A percentile compares a stretch with the other conserved stretches of the same genome.
Evolutionary conservation across 805 yeast genomes (phyloP).

Genomic region (Candida vaughaniae): DNA sequence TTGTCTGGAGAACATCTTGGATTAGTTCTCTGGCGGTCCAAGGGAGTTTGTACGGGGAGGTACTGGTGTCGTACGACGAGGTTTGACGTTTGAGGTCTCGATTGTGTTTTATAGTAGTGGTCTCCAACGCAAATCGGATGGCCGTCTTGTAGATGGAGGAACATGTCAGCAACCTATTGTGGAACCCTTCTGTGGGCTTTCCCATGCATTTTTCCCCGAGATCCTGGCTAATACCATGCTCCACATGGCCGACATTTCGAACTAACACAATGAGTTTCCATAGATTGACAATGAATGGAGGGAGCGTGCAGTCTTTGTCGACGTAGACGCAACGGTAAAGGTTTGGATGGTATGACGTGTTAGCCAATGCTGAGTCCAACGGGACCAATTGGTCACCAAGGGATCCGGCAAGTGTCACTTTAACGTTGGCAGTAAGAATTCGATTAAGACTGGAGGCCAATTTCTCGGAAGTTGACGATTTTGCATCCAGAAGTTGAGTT

Average conservation of each 20-base stretch:
- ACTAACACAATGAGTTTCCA: slow-evolving; percentile 27
- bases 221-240: slow-evolving; percentile 29
- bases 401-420: slow-evolving; percentile 34
- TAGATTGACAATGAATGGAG: slow-evolving; percentile 28
- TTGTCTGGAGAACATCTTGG: slow-evolving; percentile 31
- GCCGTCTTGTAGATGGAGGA: slow-evolving; percentile 27
- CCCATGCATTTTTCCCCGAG: slow-evolving; percentile 31
- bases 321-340: slow-evolving; percentile 29
- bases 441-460: slow-evolving; percentile 19
- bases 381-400: slow-evolving; percentile 39
- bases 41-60: slow-evolving; percentile 28
- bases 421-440: slow-evolving; percentile 27
- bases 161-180: slow-evolving; percentile 25
- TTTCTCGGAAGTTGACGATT: slow-evolving; percentile 16
- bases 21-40: slow-evolving; percentile 40
- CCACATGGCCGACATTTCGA: slow-evolving; percentile 36
- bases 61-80: slow-evolving; percentile 6
- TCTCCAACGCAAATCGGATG: slow-evolving; percentile 33
- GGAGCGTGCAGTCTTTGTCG: slow-evolving; percentile 18
- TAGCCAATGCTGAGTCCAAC: slow-evolving; percentile 28
- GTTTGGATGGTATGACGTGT: slow-evolving; percentile 35
- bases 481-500: slow-evolving; percentile 30
- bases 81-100: slow-evolving; percentile 11
- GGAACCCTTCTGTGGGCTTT: slow-evolving; percentile 22
- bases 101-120: slow-evolving; percentile 29